Evolutionary conservation across 371 early-diverging fungal species (phyloP).

Genomic region (Mortierella sp.): DNA sequence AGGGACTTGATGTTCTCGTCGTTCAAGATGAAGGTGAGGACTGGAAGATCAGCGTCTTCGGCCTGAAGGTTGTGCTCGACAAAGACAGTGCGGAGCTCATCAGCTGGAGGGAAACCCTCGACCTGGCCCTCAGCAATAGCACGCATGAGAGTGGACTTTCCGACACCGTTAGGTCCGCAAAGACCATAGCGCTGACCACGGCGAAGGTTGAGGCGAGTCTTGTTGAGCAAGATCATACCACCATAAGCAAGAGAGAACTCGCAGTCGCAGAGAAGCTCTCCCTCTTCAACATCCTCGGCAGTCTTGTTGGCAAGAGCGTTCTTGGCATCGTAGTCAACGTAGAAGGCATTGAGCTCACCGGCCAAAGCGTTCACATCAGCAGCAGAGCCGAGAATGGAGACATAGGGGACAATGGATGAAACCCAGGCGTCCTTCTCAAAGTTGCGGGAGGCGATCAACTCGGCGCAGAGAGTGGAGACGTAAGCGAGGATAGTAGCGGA

Average conservation of each 20-base stretch:
- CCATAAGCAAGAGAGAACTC: conserved; percentile 87
- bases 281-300: conserved; percentile 74
- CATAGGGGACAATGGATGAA: conserved; percentile 61
- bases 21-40: conserved; percentile 73
- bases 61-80: conserved; percentile 87
- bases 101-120: conserved; percentile 82
- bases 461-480: conserved; percentile 59
- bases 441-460: conserved; percentile 62
- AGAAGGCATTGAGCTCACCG: conserved; percentile 51
- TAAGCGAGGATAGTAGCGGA: conserved; percentile 58
- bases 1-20: conserved; percentile 52
- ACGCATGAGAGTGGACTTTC: conserved; percentile 90
- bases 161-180: conserved; percentile 89
- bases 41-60: conserved; percentile 73
- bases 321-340: conserved; percentile 57
- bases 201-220: conserved; percentile 78
- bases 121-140: conserved; percentile 82
- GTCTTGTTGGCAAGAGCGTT: conserved; percentile 61
- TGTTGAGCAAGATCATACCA: conserved; percentile 83
- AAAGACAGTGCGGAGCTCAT: conserved; percentile 76
- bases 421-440: conserved; percentile 63
- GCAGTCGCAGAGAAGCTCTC: conserved; percentile 83
- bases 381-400: conserved; percentile 62
- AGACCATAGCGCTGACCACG: conserved; percentile 87
- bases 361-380: conserved; percentile 50